A percentile compares a stretch with the other conserved stretches of the same genome.
These are phyloP conservation scores for Guillardia theta DNA, from an alignment of 78 protist species.

Conservation along the genomic window DNA sequence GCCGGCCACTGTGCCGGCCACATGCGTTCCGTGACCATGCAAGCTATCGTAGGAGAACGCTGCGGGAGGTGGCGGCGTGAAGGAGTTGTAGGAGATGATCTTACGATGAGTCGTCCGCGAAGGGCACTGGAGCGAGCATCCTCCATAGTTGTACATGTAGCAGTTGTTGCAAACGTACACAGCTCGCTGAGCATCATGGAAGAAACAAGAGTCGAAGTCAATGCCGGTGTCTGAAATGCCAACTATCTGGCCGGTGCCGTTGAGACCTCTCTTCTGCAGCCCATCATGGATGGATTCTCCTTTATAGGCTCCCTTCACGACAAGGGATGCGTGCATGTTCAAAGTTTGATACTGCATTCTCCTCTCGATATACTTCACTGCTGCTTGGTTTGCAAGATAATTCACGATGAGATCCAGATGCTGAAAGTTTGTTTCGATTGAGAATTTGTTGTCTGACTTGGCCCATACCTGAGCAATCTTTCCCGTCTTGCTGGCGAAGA, in stretches of 20 bases:
- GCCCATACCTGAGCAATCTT: too few species aligned
- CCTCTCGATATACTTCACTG: too few species aligned
- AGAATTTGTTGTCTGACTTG: too few species aligned
- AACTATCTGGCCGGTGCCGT: background rate
- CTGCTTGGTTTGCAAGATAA: too few species aligned
- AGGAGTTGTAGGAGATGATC: background rate
- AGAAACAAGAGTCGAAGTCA: background rate
- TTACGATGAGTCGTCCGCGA: background rate
- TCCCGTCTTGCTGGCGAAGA: too few species aligned
- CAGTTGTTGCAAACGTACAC: background rate
- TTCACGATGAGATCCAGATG: too few species aligned
- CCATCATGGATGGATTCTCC: too few species aligned
- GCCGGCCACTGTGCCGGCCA: conserved; percentile 38
- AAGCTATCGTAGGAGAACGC: background rate
- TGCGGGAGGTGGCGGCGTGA: background rate
- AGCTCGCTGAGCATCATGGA: background rate
- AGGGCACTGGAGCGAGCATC: background rate
- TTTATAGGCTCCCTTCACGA: too few species aligned
- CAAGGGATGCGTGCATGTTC: too few species aligned
- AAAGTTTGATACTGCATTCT: too few species aligned
- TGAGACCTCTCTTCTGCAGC: background rate
- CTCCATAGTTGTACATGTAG: background rate
- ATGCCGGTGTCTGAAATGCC: background rate
- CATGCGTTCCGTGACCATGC: conserved; percentile 63
- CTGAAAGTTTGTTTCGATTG: too few species aligned